Conservation (phyloP, 352 stramenopile species). For the Phytophthora sp. region DNA sequence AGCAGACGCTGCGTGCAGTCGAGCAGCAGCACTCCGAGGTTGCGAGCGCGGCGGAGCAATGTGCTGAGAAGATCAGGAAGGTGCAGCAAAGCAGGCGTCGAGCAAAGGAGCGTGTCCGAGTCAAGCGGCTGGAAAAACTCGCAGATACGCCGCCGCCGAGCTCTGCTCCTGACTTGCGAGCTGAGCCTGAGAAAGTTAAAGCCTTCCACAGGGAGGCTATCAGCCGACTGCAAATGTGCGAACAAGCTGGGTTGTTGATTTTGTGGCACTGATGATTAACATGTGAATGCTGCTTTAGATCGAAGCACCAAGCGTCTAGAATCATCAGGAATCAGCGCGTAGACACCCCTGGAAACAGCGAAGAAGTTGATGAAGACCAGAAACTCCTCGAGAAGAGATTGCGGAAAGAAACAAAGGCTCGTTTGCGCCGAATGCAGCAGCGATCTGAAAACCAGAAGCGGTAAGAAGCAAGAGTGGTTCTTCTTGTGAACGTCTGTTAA, state of each 20-base stretch:
- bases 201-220: constrained; percentile 14
- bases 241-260: background rate
- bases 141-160: background rate
- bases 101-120: constrained; percentile 54
- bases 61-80: constrained; percentile 34
- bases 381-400: constrained; percentile 50
- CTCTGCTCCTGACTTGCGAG: background rate
- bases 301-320: constrained; percentile 1
- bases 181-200: background rate
- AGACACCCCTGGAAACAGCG: constrained; percentile 9
- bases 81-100: constrained; percentile 47
- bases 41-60: constrained; percentile 24
- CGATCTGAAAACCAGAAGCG: constrained; percentile 50
- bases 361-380: constrained; percentile 30
- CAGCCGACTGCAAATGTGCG: constrained; percentile 8
- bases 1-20: constrained; percentile 25
- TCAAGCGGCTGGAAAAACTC: constrained; percentile 27
- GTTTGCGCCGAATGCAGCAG: constrained; percentile 51
- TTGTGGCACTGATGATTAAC: constrained; percentile 1
- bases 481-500: too few relatives aligned
- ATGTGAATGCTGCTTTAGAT: constrained; percentile 1
- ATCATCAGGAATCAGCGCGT: background rate
- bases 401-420: constrained; percentile 51
- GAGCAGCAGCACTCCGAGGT: constrained; percentile 21
- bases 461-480: constrained; percentile 17